Percentiles rank a stretch among this genome's conserved stretches.
These are phyloP conservation scores for Poa pratensis DNA, from an alignment of 176 grass and related monocot species.

Conservation along the genomic window DNA sequence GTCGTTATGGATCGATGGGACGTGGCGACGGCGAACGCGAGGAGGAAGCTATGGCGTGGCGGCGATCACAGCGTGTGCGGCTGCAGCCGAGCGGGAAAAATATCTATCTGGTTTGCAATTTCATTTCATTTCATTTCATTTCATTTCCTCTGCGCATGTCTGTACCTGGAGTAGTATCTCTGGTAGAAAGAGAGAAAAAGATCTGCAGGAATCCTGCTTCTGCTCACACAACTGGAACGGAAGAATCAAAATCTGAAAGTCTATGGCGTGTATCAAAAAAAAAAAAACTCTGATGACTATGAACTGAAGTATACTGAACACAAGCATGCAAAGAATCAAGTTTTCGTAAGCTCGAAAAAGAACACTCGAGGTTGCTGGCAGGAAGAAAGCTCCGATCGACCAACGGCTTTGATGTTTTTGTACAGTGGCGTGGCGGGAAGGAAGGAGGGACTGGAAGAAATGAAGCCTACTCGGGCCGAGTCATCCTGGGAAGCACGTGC, in stretches of 20 bases:
- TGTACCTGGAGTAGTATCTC: not conserved
- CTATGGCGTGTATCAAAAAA: too few species aligned
- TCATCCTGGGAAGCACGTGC: conserved; percentile 83
- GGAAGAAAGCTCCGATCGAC: not conserved
- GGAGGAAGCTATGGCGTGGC: not conserved
- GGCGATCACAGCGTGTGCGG: not conserved
- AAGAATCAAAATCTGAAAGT: not conserved
- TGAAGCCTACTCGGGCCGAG: conserved; percentile 35
- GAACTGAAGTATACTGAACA: too few species aligned
- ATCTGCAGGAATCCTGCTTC: not conserved
- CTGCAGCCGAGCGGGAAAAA: not conserved
- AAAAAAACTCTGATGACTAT: too few species aligned
- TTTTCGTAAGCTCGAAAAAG: not conserved
- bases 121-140: not conserved
- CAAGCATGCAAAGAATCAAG: not conserved
- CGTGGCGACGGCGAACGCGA: conserved; percentile 3
- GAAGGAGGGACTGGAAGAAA: not conserved
- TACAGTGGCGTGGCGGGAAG: conserved; percentile 26
- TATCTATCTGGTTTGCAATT: not conserved
- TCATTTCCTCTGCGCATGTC: not conserved
- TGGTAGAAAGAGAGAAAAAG: not conserved
- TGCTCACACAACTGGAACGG: not conserved
- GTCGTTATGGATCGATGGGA: not conserved
- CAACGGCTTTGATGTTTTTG: not conserved
- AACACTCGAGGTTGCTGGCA: not conserved